A percentile compares a stretch with the other conserved stretches of the same genome.
Evolutionary conservation across 768 basidiomycete species (phyloP).

Genomic region (Lactarius sanguifluus): DNA sequence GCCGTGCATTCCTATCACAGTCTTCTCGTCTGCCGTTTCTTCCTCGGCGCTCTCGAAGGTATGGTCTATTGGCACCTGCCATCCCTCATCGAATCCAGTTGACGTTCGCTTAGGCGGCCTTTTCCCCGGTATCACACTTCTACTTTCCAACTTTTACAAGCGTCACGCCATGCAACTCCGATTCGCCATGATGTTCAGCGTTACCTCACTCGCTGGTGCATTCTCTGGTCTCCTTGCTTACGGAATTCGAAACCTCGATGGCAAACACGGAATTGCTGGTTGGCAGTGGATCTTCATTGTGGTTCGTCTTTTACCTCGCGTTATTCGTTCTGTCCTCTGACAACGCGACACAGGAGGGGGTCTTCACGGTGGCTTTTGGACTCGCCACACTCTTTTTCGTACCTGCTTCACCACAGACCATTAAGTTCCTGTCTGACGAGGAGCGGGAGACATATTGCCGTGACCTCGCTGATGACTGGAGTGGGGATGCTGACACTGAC

Average conservation of each 20-base stretch:
- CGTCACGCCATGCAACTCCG: slow-evolving; percentile 34
- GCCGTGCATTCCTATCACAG: slow-evolving; percentile 53
- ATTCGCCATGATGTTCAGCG: slow-evolving; percentile 44
- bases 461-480: slow-evolving; percentile 40
- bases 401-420: slow-evolving; percentile 44
- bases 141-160: slow-evolving; percentile 35
- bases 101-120: slow-evolving; percentile 38
- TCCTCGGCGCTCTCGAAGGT: slow-evolving; percentile 60
- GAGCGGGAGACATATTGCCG: slow-evolving; percentile 41
- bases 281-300: slow-evolving; percentile 71
- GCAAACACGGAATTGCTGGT: slow-evolving; percentile 49
- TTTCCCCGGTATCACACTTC: slow-evolving; percentile 40
- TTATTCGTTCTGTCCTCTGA: neutral
- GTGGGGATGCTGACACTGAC: slow-evolving; percentile 38
- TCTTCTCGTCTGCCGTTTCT: slow-evolving; percentile 49
- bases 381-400: slow-evolving; percentile 49
- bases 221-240: slow-evolving; percentile 65
- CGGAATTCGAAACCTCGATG: slow-evolving; percentile 56
- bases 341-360: slow-evolving; percentile 46
- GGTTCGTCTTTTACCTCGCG: slow-evolving; percentile 31
- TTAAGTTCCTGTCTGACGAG: slow-evolving; percentile 49
- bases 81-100: neutral
- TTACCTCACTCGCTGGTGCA: slow-evolving; percentile 50
- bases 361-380: slow-evolving; percentile 62
- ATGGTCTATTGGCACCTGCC: slow-evolving; percentile 20